Base-by-base conservation (phyloP, 1,284 basidiomycete species). In the Irpex sp. region DNA sequence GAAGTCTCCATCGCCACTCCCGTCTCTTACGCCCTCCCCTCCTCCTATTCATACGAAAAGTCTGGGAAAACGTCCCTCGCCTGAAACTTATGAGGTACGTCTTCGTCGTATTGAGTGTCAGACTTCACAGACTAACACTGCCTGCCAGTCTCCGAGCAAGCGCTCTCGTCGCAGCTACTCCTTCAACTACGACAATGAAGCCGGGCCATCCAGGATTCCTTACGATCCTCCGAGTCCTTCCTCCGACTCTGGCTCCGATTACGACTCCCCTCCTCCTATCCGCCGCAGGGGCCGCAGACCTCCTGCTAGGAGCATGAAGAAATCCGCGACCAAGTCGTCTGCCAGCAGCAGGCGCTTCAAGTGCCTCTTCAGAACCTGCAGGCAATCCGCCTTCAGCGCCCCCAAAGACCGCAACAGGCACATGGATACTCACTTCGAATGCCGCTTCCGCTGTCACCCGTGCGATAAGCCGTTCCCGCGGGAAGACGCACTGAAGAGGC, bases 361-460 rank as follows among this genome's bases (percentile, higher is more conserved):
- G 9, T 55, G 53, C 19, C 8, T 55, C 53, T 9, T 55, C 31
- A 55, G 35, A 35, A 31, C 11, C 31, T 55, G 53, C 17, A 36
- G 8, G 31, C 26, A 36, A 36, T 11, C 19, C 13, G n/a, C 26
- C 9, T 47, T 47, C 47, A 26, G 4, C 17, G 13, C 19, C 11
- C 57, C 39, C 21, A 57, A 57, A 37, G 60, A 61, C 46, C 54
- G 60, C 31, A 57, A 61, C 55, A 37, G 60, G 15, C 60, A 61
- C 55, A 57, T 61, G 60, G 60, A 61, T 43, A 61, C 15, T 19
- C 60, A 61, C 43, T 35, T 36, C 26, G 13, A 11, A 4, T 11
- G 8, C 17, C 53, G 53, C 8, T 61, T 57, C 54, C 37, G 13
- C n/a, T 61, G 60, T 51, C 49, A n/a, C 15, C 35, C 17, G 19